A percentile compares a stretch with the other conserved stretches of the same genome.
These are phyloP conservation scores for Penicillium taxi DNA, from an alignment of 495 filamentous ascomycete species.

Conservation along the genomic window DNA sequence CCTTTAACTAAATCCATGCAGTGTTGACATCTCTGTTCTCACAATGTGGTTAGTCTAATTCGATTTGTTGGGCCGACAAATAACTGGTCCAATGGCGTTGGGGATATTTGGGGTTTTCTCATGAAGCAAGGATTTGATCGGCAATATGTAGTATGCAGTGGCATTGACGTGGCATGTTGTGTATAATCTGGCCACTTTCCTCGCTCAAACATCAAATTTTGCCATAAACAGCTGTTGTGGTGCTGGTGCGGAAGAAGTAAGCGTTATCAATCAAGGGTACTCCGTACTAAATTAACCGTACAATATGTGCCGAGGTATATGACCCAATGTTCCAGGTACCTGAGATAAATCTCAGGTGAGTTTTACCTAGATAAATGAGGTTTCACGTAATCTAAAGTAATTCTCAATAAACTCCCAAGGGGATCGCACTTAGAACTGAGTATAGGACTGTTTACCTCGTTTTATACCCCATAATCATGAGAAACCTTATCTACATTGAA, in stretches of 20 bases:
- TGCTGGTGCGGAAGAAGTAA: neutral
- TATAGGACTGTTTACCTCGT: too few species aligned
- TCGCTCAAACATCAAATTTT: neutral
- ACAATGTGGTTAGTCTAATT: neutral
- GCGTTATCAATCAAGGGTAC: conserved; percentile 18
- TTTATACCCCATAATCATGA: too few species aligned
- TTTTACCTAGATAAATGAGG: neutral
- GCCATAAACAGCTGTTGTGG: neutral
- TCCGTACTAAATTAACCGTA: neutral
- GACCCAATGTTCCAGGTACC: too few species aligned
- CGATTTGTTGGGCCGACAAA: conserved; percentile 1
- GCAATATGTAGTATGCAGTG: conserved; percentile 8
- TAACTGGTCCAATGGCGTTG: conserved; percentile 9
- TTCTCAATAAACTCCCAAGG: too few species aligned
- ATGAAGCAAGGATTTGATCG: conserved; percentile 7
- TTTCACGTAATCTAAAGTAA: too few species aligned
- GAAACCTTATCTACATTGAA: too few species aligned
- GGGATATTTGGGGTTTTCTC: conserved; percentile 7
- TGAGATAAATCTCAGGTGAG: neutral
- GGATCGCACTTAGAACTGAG: too few species aligned
- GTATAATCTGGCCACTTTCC: neutral
- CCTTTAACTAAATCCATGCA: conserved; percentile 55
- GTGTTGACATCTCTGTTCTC: neutral
- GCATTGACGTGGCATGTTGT: conserved; percentile 11
- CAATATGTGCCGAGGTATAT: too few species aligned